Conservation (phyloP, 495 filamentous ascomycete species). For the Clavariopsis aquatica region DNA sequence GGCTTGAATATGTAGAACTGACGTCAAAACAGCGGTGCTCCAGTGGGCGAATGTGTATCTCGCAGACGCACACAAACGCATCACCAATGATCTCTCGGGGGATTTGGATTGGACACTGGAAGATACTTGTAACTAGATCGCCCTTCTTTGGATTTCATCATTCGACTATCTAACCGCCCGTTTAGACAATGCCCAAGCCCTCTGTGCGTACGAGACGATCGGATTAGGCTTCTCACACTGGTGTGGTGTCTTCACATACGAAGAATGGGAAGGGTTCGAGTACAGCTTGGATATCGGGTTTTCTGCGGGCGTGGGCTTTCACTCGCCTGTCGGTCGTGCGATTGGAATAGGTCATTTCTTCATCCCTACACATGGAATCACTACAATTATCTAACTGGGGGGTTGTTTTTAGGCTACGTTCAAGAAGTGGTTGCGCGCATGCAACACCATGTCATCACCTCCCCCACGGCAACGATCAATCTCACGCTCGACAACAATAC, state of each 20-base stretch:
- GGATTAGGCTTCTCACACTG: conserved; percentile 61
- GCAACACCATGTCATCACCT: conserved; percentile 54
- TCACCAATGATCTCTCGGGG: conserved; percentile 48
- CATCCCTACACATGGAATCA: too few species aligned
- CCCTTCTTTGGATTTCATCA: neutral
- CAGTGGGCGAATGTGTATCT: conserved; percentile 52
- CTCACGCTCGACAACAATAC: conserved; percentile 53
- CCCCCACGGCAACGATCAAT: conserved; percentile 60
- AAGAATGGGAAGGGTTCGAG: conserved; percentile 59
- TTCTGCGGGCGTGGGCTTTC: conserved; percentile 56
- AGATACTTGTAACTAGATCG: conserved; percentile 28
- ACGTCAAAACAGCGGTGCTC: conserved; percentile 36
- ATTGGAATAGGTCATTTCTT: conserved; percentile 55
- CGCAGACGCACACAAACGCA: conserved; percentile 51
- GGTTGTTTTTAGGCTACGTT: conserved; percentile 52
- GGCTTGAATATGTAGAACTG: neutral
- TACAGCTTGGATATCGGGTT: conserved; percentile 62
- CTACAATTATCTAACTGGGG: too few species aligned
- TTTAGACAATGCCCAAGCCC: conserved; percentile 57
- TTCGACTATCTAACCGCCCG: conserved; percentile 50
- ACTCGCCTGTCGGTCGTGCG: conserved; percentile 62
- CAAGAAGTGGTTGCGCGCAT: conserved; percentile 63
- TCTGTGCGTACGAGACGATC: conserved; percentile 60
- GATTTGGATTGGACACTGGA: conserved; percentile 28
- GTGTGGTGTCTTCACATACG: conserved; percentile 58